phyloP scores from a whole-genome alignment of 2,329 filamentous ascomycete genomes.

The Claviceps pusilla region DNA sequence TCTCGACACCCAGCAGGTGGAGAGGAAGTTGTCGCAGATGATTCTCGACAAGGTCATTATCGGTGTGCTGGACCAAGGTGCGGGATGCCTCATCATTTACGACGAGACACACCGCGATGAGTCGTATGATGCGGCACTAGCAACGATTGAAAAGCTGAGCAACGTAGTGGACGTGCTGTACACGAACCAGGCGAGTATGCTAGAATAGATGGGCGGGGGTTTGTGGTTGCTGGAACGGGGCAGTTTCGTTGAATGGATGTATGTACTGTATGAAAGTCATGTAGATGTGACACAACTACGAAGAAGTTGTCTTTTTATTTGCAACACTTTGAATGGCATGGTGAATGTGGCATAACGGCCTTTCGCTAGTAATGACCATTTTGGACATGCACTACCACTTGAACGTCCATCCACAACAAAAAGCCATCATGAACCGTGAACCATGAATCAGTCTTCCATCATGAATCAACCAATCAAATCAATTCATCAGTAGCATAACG shows the following conservation, averaged over 20 bases:
- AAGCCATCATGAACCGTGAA: too few relatives aligned
- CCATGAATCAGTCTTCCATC: too few relatives aligned
- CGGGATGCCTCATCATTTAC: conserved; percentile 92
- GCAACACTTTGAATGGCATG: background rate
- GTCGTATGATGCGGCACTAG: conserved; percentile 83
- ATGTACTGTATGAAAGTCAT: conserved; percentile 1
- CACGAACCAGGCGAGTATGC: conserved; percentile 87
- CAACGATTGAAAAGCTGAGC: conserved; percentile 92
- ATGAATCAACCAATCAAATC: too few relatives aligned
- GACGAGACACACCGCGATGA: conserved; percentile 90
- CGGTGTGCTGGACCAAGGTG: conserved; percentile 89
- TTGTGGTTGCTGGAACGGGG: too few relatives aligned
- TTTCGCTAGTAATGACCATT: too few relatives aligned
- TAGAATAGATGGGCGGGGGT: conserved; percentile 48
- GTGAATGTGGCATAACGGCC: too few relatives aligned
- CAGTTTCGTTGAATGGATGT: too few relatives aligned
- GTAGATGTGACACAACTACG: background rate
- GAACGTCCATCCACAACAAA: too few relatives aligned
- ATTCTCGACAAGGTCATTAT: conserved; percentile 98
- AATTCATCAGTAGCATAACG: too few relatives aligned
- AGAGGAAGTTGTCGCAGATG: conserved; percentile 98
- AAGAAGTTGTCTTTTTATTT: background rate
- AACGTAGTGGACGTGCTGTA: conserved; percentile 95
- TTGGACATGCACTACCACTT: too few relatives aligned
- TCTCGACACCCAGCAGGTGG: conserved; percentile 87